Percentiles rank a stretch among this genome's conserved stretches.
phyloP scores from a whole-genome alignment of 768 basidiomycete species.

The Trametes sanguinea region DNA sequence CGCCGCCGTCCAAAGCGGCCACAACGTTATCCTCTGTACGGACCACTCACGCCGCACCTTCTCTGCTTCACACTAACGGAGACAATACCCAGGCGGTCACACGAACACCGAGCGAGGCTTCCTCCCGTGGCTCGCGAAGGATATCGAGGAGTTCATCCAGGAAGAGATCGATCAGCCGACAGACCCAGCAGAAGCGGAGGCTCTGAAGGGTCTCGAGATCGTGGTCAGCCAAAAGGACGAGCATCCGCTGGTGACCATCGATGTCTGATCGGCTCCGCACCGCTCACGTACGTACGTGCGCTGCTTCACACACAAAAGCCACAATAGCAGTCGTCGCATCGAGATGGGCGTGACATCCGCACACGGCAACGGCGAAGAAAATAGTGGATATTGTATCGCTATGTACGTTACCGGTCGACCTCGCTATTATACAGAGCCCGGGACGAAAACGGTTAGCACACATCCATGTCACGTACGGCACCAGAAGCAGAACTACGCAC shows the following conservation, averaged over 20 bases:
- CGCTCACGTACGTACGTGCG: neutral
- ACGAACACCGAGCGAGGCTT: slow-evolving; percentile 96
- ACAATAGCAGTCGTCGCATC: neutral
- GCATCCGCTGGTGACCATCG: slow-evolving; percentile 76
- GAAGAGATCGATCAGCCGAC: slow-evolving; percentile 37
- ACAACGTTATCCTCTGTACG: slow-evolving; percentile 84
- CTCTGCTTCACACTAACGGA: slow-evolving; percentile 11
- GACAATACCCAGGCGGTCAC: slow-evolving; percentile 68
- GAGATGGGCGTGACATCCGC: neutral
- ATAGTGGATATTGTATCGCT: slow-evolving; percentile 18
- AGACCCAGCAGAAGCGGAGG: slow-evolving; percentile 26
- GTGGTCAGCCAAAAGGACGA: slow-evolving; percentile 70
- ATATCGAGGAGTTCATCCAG: slow-evolving; percentile 56
- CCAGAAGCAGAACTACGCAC: slow-evolving; percentile 47
- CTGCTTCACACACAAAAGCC: neutral
- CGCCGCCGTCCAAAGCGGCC: slow-evolving; percentile 73
- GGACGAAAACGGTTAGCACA: slow-evolving; percentile 6
- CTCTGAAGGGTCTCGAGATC: slow-evolving; percentile 49
- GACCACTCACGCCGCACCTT: slow-evolving; percentile 11
- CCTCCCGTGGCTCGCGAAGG: slow-evolving; percentile 70
- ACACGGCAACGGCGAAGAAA: neutral
- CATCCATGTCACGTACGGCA: neutral
- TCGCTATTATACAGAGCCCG: slow-evolving; percentile 36
- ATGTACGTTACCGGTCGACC: slow-evolving; percentile 43
- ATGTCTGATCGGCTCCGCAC: neutral